Conservation (phyloP, 2,329 filamentous ascomycete genomes). For the Exophiala lecanii-corni region DNA sequence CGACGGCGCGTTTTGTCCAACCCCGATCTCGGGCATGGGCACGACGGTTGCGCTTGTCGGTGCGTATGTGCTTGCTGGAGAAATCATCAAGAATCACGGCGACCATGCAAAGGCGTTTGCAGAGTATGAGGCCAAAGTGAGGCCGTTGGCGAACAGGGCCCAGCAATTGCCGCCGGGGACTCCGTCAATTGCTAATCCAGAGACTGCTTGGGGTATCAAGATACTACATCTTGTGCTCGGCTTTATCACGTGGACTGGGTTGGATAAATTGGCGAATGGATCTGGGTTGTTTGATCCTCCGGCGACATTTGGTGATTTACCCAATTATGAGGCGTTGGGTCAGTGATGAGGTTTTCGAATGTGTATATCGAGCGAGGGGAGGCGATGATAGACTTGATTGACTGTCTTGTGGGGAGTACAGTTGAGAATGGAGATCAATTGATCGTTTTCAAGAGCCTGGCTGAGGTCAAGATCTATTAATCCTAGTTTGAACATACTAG, state of each 20-base stretch:
- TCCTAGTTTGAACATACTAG: too few relatives aligned
- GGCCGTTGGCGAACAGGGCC: slow-evolving; percentile 26
- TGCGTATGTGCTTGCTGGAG: slow-evolving; percentile 20
- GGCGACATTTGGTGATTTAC: neutral
- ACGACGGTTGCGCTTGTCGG: slow-evolving; percentile 17
- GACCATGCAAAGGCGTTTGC: slow-evolving; percentile 22
- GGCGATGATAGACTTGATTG: too few relatives aligned
- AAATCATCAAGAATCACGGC: slow-evolving; percentile 1
- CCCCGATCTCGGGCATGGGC: slow-evolving; percentile 20
- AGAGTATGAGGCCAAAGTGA: slow-evolving; percentile 26
- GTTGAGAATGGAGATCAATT: too few relatives aligned
- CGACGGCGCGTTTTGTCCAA: slow-evolving; percentile 19
- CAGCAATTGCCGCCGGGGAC: slow-evolving; percentile 27
- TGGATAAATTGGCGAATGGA: neutral
- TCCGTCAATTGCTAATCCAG: slow-evolving; percentile 19
- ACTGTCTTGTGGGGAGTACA: too few relatives aligned
- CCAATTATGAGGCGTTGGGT: neutral
- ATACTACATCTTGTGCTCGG: slow-evolving; percentile 8
- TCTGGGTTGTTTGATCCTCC: neutral
- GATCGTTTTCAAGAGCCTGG: too few relatives aligned
- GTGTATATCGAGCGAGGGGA: too few relatives aligned
- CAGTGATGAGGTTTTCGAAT: too few relatives aligned
- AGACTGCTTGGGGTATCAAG: slow-evolving; percentile 25
- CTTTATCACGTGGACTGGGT: neutral
- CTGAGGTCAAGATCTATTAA: too few relatives aligned